Base-by-base conservation (phyloP, 805 yeast species). In the Lipomyces yamanashiensis region DNA sequence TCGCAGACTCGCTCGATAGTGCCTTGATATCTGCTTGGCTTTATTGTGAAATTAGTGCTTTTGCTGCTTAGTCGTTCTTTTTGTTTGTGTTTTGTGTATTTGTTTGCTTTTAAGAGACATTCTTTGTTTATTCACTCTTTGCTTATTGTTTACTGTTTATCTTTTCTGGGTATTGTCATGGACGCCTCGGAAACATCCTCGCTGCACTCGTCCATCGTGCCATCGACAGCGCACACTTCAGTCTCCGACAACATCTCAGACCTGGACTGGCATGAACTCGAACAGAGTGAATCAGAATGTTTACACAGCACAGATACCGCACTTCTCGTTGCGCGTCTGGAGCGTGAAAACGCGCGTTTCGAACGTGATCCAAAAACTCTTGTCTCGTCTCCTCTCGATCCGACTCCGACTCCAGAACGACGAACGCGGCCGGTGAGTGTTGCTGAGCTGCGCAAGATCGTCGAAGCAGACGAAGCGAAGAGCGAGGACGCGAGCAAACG, bases 311-410 rank as follows among this genome's bases (percentile, higher is more conserved):
- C 64, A 53, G 47, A 28, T 53, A 66, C 66, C 21, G 61, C 70
- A 2, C 64, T 66, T 13, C 61, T 67, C 7, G 39, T 67, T 8
- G 70, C 69, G 37, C 66, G 70, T 9, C 64, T 67, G 17, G 69
- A 65, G 41, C 59, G 67, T 10, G 70, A 66, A 40, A 66, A 67
- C 40, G 63, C 60, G 15, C 56, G 67, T 12, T 56, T 67, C 19
- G 67, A 66, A 19, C 53, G 44, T 19, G 70, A 66, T 34, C 69
- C 69, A 3, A 67, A 67, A 41, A 58, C 65, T 12, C 57, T 61
- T 23, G 13, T 34, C 12, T 53, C 56, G 15, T 21, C 43, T 17
- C 1, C 44, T 21, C 8, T 7, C 45, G 7, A 45, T 1, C 19
- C 17, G 34, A 19, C 54, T 1, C 19, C 17, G 34, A 19, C 21